Evolutionary conservation across 345 rosid species (phyloP).

Genomic region (Gossypium bickii): DNA sequence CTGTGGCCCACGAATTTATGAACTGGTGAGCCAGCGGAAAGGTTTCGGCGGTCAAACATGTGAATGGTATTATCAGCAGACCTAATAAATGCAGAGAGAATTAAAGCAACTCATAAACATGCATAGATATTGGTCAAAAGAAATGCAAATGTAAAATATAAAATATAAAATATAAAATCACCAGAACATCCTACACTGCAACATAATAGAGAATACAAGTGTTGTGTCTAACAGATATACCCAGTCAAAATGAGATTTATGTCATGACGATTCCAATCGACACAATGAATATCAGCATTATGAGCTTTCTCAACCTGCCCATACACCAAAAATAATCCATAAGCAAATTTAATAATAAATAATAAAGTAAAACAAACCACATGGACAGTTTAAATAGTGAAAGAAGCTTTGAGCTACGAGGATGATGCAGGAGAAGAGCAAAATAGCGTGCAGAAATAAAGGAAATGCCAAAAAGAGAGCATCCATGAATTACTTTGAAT

Average conservation of each 20-base stretch:
- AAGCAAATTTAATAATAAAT: background rate
- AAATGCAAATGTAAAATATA: background rate
- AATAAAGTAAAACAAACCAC: background rate
- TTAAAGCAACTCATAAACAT: background rate
- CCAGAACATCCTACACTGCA: background rate
- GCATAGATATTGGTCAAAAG: background rate
- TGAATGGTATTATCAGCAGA: conserved; percentile 49
- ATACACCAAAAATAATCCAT: background rate
- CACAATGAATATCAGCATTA: conserved; percentile 61
- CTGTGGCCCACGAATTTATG: conserved; percentile 72
- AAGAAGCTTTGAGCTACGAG: background rate
- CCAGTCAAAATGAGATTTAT: conserved; percentile 59
- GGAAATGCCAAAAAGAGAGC: background rate
- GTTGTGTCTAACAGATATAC: conserved; percentile 25
- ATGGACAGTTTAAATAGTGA: background rate
- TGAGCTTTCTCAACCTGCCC: conserved; percentile 68
- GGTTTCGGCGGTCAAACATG: conserved; percentile 54
- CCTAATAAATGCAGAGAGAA: conserved; percentile 18
- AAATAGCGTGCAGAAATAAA: background rate
- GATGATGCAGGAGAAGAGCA: background rate
- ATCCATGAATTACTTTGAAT: conserved; percentile 4
- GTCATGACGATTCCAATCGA: conserved; percentile 73
- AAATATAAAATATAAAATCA: conserved; percentile 12
- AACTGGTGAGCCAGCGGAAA: conserved; percentile 48
- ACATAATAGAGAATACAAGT: background rate